Base-by-base conservation (phyloP, 192 early-diverging fungal genomes). In the Coemansia sp. region DNA sequence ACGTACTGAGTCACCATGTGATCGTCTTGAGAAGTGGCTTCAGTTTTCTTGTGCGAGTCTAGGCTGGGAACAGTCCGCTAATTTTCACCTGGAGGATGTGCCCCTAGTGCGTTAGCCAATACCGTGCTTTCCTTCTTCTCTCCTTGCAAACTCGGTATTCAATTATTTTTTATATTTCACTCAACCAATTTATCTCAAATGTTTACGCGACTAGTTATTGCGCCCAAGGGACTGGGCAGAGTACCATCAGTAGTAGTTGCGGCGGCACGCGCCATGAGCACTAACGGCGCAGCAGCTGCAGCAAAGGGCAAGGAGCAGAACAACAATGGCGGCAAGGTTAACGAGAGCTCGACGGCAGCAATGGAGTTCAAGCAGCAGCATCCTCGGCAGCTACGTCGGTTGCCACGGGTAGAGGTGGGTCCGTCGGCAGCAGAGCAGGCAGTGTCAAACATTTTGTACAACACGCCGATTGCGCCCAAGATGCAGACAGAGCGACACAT, bases 381-480 rank as follows among this genome's bases (percentile, higher is more conserved):
- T 41, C 83, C 83, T n/a, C 65, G 83, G 22, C 73, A 79, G 73
- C 73, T 84, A 38, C 78, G 78, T 5, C 78, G 72, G 66, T 66
- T 84, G 31, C 83, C 83, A 2, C 78, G 78, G 58, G 83, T 80
- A 18, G 78, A 79, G 22, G 69, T 66, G 16, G 74, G 74, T 1
- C 85, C 90, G 31, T 91, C 90, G 3, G 89, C 92, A 4, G 94
- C 92, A 41, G 93, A 99, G 79, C 92, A 99, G 83, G 97, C 96
- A 18, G 97, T 99, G 55, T 90, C 90, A 68, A 97, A 96, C 87
- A 95, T 99, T 79, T 86, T 99, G 62, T 97, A 97, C 87, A 97
- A 97, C 87, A 94, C 93, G 33, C 95, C 96, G n/a, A 87, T 90
- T 38, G 86, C 86, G 43, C 87, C 87, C 38, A 92, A 95, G 38